Percentiles rank a stretch among this genome's conserved stretches.
These are phyloP conservation scores for Candida railenensis DNA, from an alignment of 805 yeast species.

Conservation along the genomic window DNA sequence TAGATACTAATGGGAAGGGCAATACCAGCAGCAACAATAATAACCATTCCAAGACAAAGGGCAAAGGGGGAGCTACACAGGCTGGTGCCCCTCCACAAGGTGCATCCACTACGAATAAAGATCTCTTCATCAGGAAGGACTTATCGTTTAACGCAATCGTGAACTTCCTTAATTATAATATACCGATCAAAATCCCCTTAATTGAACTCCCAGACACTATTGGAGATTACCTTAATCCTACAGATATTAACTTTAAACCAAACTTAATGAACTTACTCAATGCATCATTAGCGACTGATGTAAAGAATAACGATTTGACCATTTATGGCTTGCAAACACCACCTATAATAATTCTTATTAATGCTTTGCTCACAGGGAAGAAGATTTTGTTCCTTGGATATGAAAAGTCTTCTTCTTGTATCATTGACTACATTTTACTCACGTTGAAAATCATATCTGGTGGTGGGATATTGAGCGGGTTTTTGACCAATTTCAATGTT, in stretches of 20 bases:
- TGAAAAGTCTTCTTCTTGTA: slow-evolving; percentile 41
- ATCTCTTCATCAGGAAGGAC: slow-evolving; percentile 42
- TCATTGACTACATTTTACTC: slow-evolving; percentile 41
- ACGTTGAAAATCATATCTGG: slow-evolving; percentile 42
- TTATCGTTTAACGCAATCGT: slow-evolving; percentile 40
- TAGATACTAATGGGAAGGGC: background rate
- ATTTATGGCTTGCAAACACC: slow-evolving; percentile 56
- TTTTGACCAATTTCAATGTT: slow-evolving; percentile 36
- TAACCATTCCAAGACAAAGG: too few species aligned
- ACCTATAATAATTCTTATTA: slow-evolving; percentile 33
- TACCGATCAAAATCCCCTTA: slow-evolving; percentile 45
- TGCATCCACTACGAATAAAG: slow-evolving; percentile 20
- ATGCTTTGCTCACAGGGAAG: slow-evolving; percentile 40
- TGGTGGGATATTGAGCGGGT: slow-evolving; percentile 42
- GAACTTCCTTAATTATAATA: slow-evolving; percentile 38
- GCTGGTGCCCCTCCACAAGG: slow-evolving; percentile 8
- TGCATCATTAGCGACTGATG: slow-evolving; percentile 31
- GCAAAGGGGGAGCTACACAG: background rate
- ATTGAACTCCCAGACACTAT: slow-evolving; percentile 39
- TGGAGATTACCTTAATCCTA: slow-evolving; percentile 45
- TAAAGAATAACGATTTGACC: slow-evolving; percentile 46
- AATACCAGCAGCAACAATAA: background rate
- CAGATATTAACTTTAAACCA: slow-evolving; percentile 42
- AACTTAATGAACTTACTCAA: slow-evolving; percentile 34
- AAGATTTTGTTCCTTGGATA: slow-evolving; percentile 37